Percentiles rank a stretch among this genome's conserved stretches.
phyloP scores from a whole-genome alignment of 495 filamentous ascomycete genomes.

The Aspergillus campestris region DNA sequence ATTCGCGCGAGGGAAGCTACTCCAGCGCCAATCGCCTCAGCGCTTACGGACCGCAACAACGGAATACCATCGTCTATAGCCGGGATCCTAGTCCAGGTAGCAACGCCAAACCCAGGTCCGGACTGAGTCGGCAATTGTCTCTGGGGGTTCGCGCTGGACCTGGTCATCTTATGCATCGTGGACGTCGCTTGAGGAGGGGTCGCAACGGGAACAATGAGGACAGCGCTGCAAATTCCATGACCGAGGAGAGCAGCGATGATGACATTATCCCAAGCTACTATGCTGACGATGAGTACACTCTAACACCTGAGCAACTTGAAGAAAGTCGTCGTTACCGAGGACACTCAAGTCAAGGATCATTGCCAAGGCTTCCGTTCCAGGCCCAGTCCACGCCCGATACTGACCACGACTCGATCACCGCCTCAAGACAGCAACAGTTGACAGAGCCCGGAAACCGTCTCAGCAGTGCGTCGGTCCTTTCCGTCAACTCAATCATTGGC shows the following conservation, averaged over 20 bases:
- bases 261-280: conserved; percentile 37
- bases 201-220: conserved; percentile 24
- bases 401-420: conserved; percentile 32
- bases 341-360: conserved; percentile 24
- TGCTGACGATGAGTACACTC: conserved; percentile 35
- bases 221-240: conserved; percentile 12
- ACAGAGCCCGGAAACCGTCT: conserved; percentile 30
- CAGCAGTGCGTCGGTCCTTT: conserved; percentile 38
- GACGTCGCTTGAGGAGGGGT: conserved; percentile 22
- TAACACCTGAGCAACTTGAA: conserved; percentile 29
- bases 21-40: conserved; percentile 43
- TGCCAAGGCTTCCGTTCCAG: conserved; percentile 21
- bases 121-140: conserved; percentile 29
- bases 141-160: conserved; percentile 33
- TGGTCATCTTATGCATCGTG: conserved; percentile 26
- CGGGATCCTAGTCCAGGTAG: conserved; percentile 31
- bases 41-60: conserved; percentile 38
- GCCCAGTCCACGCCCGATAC: conserved; percentile 30
- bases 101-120: conserved; percentile 27
- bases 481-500: conserved; percentile 48
- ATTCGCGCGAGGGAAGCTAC: conserved; percentile 40
- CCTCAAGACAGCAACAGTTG: conserved; percentile 19
- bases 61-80: conserved; percentile 42
- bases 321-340: conserved; percentile 17
- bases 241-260: conserved; percentile 39